These are phyloP conservation scores for Silene latifolia DNA, from an alignment of 148 eudicot genomes.

Conservation along the genomic window DNA sequence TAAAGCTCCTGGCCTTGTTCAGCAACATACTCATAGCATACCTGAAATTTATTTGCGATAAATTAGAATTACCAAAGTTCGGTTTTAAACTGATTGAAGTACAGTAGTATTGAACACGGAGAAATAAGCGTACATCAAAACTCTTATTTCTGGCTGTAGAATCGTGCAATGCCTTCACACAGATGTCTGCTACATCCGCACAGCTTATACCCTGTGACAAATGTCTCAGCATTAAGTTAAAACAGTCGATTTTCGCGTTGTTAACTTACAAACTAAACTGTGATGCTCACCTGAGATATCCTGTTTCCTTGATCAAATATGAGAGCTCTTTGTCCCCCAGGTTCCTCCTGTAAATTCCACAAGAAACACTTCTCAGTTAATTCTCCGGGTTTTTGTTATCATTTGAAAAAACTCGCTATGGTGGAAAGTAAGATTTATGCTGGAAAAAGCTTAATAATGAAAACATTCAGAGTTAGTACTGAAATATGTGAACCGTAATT, in stretches of 20 bases:
- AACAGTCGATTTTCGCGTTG: background rate
- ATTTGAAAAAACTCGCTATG: background rate
- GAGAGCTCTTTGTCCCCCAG: slow-evolving; percentile 98
- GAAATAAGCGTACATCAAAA: slow-evolving; percentile 64
- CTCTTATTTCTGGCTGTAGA: slow-evolving; percentile 94
- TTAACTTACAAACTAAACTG: background rate
- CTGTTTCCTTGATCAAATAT: slow-evolving; percentile 97
- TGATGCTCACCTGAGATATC: slow-evolving; percentile 73
- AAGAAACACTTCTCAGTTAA: background rate
- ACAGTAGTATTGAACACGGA: background rate
- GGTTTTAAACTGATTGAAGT: background rate
- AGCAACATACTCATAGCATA: slow-evolving; percentile 88
- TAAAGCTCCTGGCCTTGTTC: slow-evolving; percentile 92
- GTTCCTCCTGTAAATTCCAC: slow-evolving; percentile 67
- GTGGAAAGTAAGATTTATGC: background rate
- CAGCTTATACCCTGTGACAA: slow-evolving; percentile 80
- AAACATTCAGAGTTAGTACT: no score
- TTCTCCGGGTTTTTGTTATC: background rate
- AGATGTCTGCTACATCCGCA: slow-evolving; percentile 98
- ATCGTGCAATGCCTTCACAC: slow-evolving; percentile 96
- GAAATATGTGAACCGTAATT: background rate
- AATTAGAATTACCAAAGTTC: background rate
- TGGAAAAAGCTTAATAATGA: no score
- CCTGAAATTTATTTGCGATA: slow-evolving; percentile 39
- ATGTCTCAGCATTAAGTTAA: slow-evolving; percentile 12